phyloP scores from a whole-genome alignment of 2,329 filamentous ascomycete species.

The Trichoderma citrinoviride region DNA sequence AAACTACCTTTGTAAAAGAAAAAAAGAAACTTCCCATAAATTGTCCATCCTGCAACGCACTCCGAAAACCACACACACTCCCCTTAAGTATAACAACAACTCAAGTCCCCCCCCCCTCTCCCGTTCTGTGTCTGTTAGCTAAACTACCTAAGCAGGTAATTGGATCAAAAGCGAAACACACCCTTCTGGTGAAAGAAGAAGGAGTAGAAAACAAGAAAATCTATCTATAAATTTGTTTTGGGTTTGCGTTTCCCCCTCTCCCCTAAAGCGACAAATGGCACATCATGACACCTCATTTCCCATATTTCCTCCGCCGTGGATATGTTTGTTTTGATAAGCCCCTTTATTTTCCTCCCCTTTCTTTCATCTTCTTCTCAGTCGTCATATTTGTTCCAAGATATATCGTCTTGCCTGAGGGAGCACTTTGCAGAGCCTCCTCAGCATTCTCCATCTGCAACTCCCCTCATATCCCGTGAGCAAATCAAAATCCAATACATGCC shows the following conservation, averaged over 20 bases:
- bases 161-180: too few relatives aligned
- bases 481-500: slow-evolving; percentile 5
- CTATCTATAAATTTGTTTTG: slow-evolving; percentile 18
- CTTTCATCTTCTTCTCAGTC: not conserved
- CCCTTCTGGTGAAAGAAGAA: too few relatives aligned
- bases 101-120: too few relatives aligned
- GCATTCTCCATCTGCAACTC: not conserved
- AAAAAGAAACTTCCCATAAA: too few relatives aligned
- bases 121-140: too few relatives aligned
- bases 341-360: not conserved
- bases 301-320: slow-evolving; percentile 15
- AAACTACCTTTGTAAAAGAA: too few relatives aligned
- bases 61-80: too few relatives aligned
- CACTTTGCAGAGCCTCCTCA: not conserved
- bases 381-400: slow-evolving; percentile 14
- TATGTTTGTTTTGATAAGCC: not conserved
- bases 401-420: not conserved
- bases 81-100: too few relatives aligned
- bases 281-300: slow-evolving; percentile 10
- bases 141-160: too few relatives aligned
- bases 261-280: not conserved
- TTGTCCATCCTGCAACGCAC: too few relatives aligned
- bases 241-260: not conserved
- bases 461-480: not conserved
- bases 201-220: not conserved